Base-by-base conservation (phyloP, 1,139 yeast species). In the Eremothecium cymbalariae region DNA sequence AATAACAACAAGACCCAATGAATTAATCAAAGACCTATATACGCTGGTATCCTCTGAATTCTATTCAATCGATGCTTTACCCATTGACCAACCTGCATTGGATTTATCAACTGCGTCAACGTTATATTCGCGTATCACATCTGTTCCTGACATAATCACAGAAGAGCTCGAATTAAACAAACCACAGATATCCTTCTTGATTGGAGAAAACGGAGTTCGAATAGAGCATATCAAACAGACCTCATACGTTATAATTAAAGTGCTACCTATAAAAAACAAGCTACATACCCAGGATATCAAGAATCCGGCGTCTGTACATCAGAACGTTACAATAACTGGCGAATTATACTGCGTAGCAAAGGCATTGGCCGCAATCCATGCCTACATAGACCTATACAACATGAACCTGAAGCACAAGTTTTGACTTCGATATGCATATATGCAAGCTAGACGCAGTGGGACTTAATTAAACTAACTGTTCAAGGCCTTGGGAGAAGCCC, bases 311-410 rank as follows among this genome's bases (percentile, higher is more conserved):
- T 18, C 31, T 5, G 38, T 42, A 9, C 32, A 31, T 1, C 65
- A 61, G 40, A 47, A 40, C 18, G 32, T 60, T n/a, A 43, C 53
- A 13, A 28, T 60, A 3, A 53, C 55, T n/a, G 63, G 64, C 1
- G 42, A 44, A 3, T 28, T 31, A n/a, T 29, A 41, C 11, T 41
- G 50, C 15, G 45, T 54, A 4, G 43, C 48, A 2, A 21, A 31
- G 6, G 61, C 62, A 6, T 13, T 58, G 18, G 30, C 41, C 2
- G 27, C 43, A 7, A 52, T 59, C 13, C 55, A 53, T 18, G 23
- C 39, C 2, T 53, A 50, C 25, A 36, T 59, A 15, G 39, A 40
- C 16, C 44, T 47, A 22, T 51, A 43, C 33, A 42, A 52, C 4
- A 15, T 25, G 24, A 28, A 30, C 16, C 14, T 19, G 11, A 25